Conservation (phyloP, 1,284 basidiomycete species). For the Cutaneotrichosporon cavernicola region DNA sequence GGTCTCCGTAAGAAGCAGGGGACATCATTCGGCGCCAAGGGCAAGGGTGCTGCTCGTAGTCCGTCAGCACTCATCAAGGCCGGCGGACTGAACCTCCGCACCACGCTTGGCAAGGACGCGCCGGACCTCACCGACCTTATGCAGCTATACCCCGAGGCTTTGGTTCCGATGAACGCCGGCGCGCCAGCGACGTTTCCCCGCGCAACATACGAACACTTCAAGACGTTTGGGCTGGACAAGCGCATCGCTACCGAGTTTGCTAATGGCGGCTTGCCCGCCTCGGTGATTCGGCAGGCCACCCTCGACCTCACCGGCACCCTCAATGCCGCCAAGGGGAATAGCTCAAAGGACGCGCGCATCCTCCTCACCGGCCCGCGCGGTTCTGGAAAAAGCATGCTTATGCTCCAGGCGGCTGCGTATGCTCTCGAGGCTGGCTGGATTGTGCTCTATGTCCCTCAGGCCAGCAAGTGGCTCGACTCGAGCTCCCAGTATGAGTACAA, state of each 20-base stretch:
- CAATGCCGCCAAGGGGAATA: constrained; percentile 26
- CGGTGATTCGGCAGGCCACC: constrained; percentile 46
- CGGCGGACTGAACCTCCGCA: constrained; percentile 28
- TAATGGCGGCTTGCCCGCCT: constrained; percentile 29
- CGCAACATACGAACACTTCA: constrained; percentile 34
- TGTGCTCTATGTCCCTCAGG: constrained; percentile 81
- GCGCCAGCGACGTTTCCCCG: constrained; percentile 37
- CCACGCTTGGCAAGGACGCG: constrained; percentile 28
- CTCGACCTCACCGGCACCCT: constrained; percentile 41
- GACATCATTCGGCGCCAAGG: constrained; percentile 9
- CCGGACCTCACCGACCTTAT: constrained; percentile 39
- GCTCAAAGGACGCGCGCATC: constrained; percentile 19
- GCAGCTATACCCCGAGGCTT: constrained; percentile 34
- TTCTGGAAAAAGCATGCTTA: constrained; percentile 76
- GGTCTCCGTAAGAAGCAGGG: constrained; percentile 3
- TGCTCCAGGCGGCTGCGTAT: constrained; percentile 78
- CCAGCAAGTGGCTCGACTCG: constrained; percentile 73
- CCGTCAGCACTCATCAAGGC: constrained; percentile 16
- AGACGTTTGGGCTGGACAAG: constrained; percentile 44
- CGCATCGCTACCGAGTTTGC: constrained; percentile 44
- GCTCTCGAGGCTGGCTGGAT: constrained; percentile 72
- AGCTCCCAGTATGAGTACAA: constrained; percentile 74
- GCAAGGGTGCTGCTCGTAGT: constrained; percentile 4
- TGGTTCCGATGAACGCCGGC: constrained; percentile 34
- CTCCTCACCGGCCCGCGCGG: constrained; percentile 64